phyloP scores from a whole-genome alignment of 192 early-diverging fungal genomes.

The Mortierella antarctica region DNA sequence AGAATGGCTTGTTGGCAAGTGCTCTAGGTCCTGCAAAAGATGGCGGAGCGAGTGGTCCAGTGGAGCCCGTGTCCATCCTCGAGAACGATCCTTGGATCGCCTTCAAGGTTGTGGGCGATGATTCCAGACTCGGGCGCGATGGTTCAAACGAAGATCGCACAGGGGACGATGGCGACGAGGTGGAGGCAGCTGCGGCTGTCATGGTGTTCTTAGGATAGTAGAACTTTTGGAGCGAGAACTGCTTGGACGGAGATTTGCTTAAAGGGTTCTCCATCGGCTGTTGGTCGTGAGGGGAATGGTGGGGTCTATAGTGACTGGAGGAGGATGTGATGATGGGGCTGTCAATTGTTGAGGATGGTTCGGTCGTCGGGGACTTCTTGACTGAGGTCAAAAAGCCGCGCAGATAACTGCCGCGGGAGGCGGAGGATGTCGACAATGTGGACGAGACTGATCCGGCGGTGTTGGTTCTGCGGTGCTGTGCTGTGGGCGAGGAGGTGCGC shows the following conservation, averaged over 20 bases:
- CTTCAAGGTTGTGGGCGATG: not conserved
- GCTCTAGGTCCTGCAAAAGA: constrained; percentile 42
- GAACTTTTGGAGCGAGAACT: constrained; percentile 50
- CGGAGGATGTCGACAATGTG: not conserved
- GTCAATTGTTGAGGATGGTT: too few species aligned
- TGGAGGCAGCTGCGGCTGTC: constrained; percentile 8
- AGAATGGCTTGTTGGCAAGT: constrained; percentile 15
- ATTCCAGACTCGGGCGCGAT: not conserved
- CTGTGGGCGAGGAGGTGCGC: constrained; percentile 7
- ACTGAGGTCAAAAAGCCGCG: constrained; percentile 24
- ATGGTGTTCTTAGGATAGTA: constrained; percentile 48
- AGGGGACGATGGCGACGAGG: not conserved
- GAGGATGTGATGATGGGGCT: constrained; percentile 5
- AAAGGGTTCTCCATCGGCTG: constrained; percentile 9
- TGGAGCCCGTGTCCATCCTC: constrained; percentile 9
- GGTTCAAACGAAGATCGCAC: not conserved
- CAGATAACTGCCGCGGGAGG: constrained; percentile 17
- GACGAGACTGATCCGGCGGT: constrained; percentile 15
- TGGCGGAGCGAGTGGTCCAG: constrained; percentile 13
- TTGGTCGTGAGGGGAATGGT: not conserved
- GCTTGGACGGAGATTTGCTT: constrained; percentile 5
- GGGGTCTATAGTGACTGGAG: not conserved
- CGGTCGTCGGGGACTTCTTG: not conserved
- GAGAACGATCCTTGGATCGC: constrained; percentile 30
- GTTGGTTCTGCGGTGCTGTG: constrained; percentile 11